Evolutionary conservation across 2,329 filamentous ascomycete genomes (phyloP), one percentile per base, ranked within the genome.

Genomic region (Colletotrichum sp.): DNA sequence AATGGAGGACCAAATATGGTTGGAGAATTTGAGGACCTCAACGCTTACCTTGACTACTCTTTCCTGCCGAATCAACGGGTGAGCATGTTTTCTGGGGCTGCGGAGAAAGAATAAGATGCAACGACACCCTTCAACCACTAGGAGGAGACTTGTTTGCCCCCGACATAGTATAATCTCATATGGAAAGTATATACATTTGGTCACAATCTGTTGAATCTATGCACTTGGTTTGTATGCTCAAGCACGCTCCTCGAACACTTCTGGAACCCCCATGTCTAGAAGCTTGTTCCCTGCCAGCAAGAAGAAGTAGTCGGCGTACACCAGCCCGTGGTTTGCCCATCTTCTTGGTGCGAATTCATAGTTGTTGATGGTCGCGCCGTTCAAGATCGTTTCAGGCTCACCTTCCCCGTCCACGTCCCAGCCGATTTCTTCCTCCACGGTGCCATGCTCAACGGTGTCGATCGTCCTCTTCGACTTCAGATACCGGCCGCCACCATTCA

Each of bases 271-370:
- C 80, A 82, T 81, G 4, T 82, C 78, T 64, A 87, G 74, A n/a
- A 87, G 73, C 71, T 84, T 85, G 68, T 89, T 89, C 8, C 87
- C 87, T 44, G 87, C 83, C 36, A 88, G 80, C 16, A 89, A 72
- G 36, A 89, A 84, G 72, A 84, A 89, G 77, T 89, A 89, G 74
- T 89, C 87, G 1, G 87, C 87, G 78, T 89, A 89, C 1, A 89
- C 87, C 25, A 89, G 75, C 1, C 87, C 87, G 79, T 88, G 87
- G 69, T 89, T 82, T 8, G 84, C 83, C 80, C 87, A 88, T 39
- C 84, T 82, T 63, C 84, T 82, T 28, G 86, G 86, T 12, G 87
- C 87, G 79, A 85, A 85, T 74, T 86, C 82, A 61, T 86, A 87
- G 77, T 87, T 87, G 71, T 88, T 88, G 13, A 87, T 86, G 2